Evolutionary conservation across 2,329 filamentous ascomycete genomes (phyloP).

Genomic region (Hypoxylon sp.): DNA sequence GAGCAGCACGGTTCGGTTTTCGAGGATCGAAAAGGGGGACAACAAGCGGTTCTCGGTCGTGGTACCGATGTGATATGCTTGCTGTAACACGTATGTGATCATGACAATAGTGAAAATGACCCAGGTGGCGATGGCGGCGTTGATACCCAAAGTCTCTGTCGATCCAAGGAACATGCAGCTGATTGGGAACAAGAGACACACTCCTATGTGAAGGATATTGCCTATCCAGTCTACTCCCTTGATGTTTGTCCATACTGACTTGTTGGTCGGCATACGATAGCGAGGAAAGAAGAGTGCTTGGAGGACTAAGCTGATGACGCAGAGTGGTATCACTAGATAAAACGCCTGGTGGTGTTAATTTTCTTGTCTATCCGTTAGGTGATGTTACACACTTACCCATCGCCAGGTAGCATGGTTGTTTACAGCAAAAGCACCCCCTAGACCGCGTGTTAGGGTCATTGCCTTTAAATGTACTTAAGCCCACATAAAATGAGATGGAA

Average conservation of each 20-base stretch:
- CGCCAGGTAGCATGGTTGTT: slow-evolving; percentile 59
- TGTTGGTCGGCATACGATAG: slow-evolving; percentile 46
- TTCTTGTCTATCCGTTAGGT: not conserved
- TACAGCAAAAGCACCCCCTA: slow-evolving; percentile 54
- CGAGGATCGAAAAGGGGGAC: slow-evolving; percentile 60
- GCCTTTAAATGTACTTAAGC: slow-evolving; percentile 44
- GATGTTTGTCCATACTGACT: slow-evolving; percentile 43
- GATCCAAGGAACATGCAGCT: slow-evolving; percentile 67
- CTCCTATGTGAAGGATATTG: slow-evolving; percentile 50
- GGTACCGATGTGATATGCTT: slow-evolving; percentile 63
- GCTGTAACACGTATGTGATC: slow-evolving; percentile 63
- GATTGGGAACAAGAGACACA: slow-evolving; percentile 61
- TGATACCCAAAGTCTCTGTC: slow-evolving; percentile 64
- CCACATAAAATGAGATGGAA: slow-evolving; percentile 43
- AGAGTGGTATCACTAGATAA: slow-evolving; percentile 42
- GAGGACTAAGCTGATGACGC: slow-evolving; percentile 47
- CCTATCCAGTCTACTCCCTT: slow-evolving; percentile 54
- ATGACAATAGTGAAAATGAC: slow-evolving; percentile 62
- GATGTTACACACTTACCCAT: slow-evolving; percentile 50
- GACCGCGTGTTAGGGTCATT: slow-evolving; percentile 38
- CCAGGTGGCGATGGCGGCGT: slow-evolving; percentile 63
- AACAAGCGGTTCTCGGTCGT: slow-evolving; percentile 61
- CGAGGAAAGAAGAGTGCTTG: slow-evolving; percentile 62
- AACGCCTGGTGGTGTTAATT: slow-evolving; percentile 41
- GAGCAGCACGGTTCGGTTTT: slow-evolving; percentile 57